A percentile compares a stretch with the other conserved stretches of the same genome.
Evolutionary conservation across 805 yeast species (phyloP).

Genomic region (Nakazawaea ambrosiae): DNA sequence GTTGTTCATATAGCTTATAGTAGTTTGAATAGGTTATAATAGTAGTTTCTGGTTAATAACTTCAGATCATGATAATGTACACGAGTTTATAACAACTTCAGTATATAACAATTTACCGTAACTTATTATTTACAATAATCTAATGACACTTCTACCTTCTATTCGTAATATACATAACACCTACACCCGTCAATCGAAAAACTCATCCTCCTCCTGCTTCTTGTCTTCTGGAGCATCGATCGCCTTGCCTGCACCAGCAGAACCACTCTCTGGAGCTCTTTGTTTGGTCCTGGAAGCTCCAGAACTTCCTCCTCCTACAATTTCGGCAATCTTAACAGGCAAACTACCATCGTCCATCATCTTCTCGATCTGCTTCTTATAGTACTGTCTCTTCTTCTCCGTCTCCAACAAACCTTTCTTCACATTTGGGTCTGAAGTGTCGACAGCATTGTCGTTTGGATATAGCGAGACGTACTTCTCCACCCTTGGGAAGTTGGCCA

Average conservation of each 20-base stretch:
- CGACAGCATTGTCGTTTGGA: slow-evolving; percentile 34
- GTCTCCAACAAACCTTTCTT: slow-evolving; percentile 37
- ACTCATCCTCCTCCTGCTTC: slow-evolving; percentile 8
- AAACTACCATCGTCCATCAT: slow-evolving; percentile 47
- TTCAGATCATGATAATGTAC: too few relatives aligned
- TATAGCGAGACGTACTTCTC: slow-evolving; percentile 76
- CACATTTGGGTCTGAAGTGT: slow-evolving; percentile 26
- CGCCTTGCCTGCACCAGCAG: not conserved
- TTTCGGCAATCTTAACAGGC: slow-evolving; percentile 44
- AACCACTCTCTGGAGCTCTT: too few relatives aligned
- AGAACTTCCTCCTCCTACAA: slow-evolving; percentile 30
- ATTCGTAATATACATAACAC: too few relatives aligned
- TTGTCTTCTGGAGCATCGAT: slow-evolving; percentile 10
- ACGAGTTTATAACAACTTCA: too few relatives aligned
- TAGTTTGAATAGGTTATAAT: too few relatives aligned
- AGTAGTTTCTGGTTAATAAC: too few relatives aligned
- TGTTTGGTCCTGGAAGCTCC: slow-evolving; percentile 4
- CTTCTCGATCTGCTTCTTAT: slow-evolving; percentile 45
- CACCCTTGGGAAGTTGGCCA: slow-evolving; percentile 68
- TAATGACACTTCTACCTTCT: too few relatives aligned
- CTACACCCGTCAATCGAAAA: slow-evolving; percentile 15
- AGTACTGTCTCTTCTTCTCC: slow-evolving; percentile 34
- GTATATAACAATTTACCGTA: too few relatives aligned
- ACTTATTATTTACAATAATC: too few relatives aligned
- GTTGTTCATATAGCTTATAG: too few relatives aligned